Evolutionary conservation across 148 eudicot genomes (phyloP).

Genomic region (Rhododendron griersonianum): DNA sequence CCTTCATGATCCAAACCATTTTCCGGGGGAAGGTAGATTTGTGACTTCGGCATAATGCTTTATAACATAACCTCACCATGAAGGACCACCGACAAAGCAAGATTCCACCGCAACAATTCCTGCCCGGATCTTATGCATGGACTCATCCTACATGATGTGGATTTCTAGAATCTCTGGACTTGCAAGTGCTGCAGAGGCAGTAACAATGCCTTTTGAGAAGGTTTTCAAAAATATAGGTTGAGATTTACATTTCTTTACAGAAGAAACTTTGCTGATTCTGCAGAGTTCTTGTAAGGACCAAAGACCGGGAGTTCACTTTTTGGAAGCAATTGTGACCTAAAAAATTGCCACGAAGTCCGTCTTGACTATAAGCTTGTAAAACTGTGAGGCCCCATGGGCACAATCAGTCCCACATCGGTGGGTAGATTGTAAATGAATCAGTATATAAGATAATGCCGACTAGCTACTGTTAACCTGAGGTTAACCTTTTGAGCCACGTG

Average conservation of each 20-base stretch:
- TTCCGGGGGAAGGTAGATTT: background rate
- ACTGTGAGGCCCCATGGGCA: background rate
- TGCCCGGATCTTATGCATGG: background rate
- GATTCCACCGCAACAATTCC: background rate
- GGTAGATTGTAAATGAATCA: background rate
- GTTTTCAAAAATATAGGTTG: background rate
- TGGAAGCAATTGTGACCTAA: background rate
- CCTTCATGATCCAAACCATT: background rate
- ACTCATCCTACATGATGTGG: background rate
- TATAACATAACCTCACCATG: background rate
- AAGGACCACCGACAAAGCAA: background rate
- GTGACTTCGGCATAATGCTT: background rate
- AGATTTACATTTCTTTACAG: background rate
- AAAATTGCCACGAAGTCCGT: background rate
- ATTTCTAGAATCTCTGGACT: background rate
- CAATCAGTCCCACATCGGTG: no score
- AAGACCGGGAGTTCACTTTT: background rate
- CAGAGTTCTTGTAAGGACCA: background rate
- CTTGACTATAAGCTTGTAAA: background rate
- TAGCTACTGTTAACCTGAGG: background rate
- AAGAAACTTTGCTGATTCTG: background rate
- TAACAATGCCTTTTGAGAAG: background rate
- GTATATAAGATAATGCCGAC: background rate
- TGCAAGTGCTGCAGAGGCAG: background rate
- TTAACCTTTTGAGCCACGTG: background rate